Base-by-base conservation (phyloP, 495 filamentous ascomycete genomes). In the Lindgomyces ingoldianus region DNA sequence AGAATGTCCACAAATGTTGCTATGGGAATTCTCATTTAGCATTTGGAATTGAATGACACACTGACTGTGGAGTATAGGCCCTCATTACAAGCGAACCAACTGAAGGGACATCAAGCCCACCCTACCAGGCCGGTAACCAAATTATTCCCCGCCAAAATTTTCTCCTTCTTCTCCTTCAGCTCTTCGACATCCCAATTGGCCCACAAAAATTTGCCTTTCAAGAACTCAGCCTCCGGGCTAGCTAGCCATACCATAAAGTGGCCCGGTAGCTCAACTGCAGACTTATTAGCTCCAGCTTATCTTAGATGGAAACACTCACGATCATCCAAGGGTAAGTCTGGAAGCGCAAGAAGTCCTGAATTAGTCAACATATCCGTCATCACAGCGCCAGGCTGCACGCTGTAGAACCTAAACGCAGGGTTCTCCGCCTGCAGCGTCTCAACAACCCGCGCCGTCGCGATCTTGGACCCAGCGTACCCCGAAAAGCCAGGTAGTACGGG, bases 161-260 rank as follows among this genome's bases (percentile, higher is more conserved):
- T 73, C 11, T 77, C 70, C 24, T 63, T 71, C 55, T 65, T 67
- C 3, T 67, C 70, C 63, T 79, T 77, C 21, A 84, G 70, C 72
- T 85, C 81, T n/a, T 81, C 73, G 10, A 82, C 79, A 72, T 85
- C 82, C 81, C 82, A 84, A 62, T 83, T 81, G 12, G 75, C 71
- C 78, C 79, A 83, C 18, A 81, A 70, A 52, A 75, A 78, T 45
- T 74, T 77, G n/a, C 77, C 78, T 44, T 77, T 79, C 51, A 84
- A 66, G 65, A 84, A 83, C 1, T 55, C 16, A 1, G 80, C 81
- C 59, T 84, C 80, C 3, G 74, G 68, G 41, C 77, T 79, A 10
- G 78, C 72, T 0, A 84, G 73, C 83, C 83, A 85, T n/a, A 84
- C 76, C 24, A 57, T 65, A 55, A 83, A 84, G 39, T 74, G 64